A percentile compares a stretch with the other conserved stretches of the same genome.
Conservation (phyloP, 192 early-diverging fungal genomes). For the Spizellomyces sp. region DNA sequence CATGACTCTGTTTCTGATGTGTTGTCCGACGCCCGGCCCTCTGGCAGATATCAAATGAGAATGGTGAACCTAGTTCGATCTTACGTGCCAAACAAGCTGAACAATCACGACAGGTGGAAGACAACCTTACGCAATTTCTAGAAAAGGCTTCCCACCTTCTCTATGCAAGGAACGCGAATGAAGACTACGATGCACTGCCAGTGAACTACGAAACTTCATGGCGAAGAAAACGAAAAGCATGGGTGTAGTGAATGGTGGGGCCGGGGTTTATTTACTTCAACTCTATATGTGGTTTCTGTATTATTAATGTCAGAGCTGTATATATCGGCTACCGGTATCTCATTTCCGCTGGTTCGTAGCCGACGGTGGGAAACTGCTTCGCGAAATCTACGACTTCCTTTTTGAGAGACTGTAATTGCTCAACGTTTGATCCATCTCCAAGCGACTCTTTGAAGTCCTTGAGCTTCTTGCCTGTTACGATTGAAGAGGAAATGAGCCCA, state of each 20-base stretch:
- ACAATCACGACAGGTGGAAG: slow-evolving; percentile 20
- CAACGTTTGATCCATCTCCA: slow-evolving; percentile 55
- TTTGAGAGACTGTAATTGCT: slow-evolving; percentile 71
- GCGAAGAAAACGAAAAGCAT: slow-evolving; percentile 6
- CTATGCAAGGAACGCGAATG: background rate
- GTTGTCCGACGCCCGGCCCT: background rate
- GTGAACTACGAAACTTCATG: slow-evolving; percentile 23
- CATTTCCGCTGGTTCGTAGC: slow-evolving; percentile 40
- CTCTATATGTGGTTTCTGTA: too few species aligned
- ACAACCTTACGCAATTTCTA: slow-evolving; percentile 16
- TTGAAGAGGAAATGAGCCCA: background rate
- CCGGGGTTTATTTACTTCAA: too few species aligned
- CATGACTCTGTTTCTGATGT: background rate
- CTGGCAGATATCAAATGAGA: background rate
- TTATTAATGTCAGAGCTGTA: too few species aligned
- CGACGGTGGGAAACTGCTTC: slow-evolving; percentile 84
- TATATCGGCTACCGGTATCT: slow-evolving; percentile 17
- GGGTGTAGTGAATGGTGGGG: too few species aligned
- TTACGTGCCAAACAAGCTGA: slow-evolving; percentile 14
- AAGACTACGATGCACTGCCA: background rate
- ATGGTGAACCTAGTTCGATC: background rate
- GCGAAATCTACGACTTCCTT: slow-evolving; percentile 84
- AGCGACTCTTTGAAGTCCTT: slow-evolving; percentile 88
- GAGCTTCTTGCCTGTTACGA: slow-evolving; percentile 64
- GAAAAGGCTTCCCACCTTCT: background rate